These are phyloP conservation scores for Solanum bukasovii DNA, from an alignment of 257 asterid genomes.

Conservation along the genomic window DNA sequence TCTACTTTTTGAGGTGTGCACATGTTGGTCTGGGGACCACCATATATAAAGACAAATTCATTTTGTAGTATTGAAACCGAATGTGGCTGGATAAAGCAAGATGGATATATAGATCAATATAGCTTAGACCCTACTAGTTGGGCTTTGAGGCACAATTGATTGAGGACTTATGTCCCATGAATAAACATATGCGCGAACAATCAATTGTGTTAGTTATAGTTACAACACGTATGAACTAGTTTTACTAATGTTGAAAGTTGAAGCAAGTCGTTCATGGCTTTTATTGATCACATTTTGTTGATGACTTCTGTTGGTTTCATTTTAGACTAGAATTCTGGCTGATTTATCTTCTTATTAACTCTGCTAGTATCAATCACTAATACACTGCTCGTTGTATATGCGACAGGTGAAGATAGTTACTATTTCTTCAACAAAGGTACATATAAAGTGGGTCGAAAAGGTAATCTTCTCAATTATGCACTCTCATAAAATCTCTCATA, in stretches of 20 bases:
- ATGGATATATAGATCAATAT: neutral
- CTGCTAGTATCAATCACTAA: slow-evolving; percentile 5
- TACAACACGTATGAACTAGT: neutral
- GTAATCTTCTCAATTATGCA: slow-evolving; percentile 17
- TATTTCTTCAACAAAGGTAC: slow-evolving; percentile 70
- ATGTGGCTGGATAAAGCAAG: neutral
- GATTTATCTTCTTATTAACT: neutral
- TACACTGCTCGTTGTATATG: neutral
- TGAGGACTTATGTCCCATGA: neutral
- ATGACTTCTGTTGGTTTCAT: neutral
- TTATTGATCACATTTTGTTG: neutral
- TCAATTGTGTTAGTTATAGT: neutral
- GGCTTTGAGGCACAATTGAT: neutral
- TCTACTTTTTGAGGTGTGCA: neutral
- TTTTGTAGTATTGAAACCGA: neutral
- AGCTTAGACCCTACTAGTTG: neutral
- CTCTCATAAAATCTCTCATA: neutral
- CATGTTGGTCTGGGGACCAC: neutral
- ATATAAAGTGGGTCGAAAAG: slow-evolving; percentile 91
- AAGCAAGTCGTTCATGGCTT: neutral
- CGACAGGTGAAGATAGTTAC: slow-evolving; percentile 71
- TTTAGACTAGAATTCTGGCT: neutral
- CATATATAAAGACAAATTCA: neutral
- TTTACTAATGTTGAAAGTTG: neutral
- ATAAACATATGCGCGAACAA: neutral